Conservation (phyloP, 441 rosid species). For the Gossypium trilobum region DNA sequence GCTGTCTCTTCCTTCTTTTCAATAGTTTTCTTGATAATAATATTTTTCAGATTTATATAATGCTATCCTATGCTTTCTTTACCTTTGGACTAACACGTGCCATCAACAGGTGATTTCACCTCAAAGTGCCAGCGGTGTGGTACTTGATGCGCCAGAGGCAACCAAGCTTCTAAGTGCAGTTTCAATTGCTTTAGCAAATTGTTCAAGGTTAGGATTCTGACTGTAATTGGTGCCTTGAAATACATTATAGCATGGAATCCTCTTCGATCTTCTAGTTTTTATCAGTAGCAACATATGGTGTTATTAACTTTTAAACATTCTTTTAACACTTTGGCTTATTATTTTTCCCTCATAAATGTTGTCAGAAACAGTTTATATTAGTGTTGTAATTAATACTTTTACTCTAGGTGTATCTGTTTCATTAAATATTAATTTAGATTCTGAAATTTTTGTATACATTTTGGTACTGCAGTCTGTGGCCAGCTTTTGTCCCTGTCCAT, state of each 20-base stretch:
- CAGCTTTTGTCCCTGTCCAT: slow-evolving; percentile 96
- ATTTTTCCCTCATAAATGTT: not conserved
- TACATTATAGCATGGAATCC: not conserved
- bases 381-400: not conserved
- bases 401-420: slow-evolving; percentile 7
- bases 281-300: not conserved
- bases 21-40: not conserved
- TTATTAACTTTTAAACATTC: not conserved
- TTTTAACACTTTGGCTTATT: not conserved
- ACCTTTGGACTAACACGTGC: slow-evolving; percentile 13
- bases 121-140: slow-evolving; percentile 96
- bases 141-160: slow-evolving; percentile 89
- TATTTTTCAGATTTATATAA: not conserved
- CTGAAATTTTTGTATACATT: slow-evolving; percentile 6
- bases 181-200: slow-evolving; percentile 88
- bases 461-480: slow-evolving; percentile 68
- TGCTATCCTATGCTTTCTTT: slow-evolving; percentile 5
- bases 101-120: slow-evolving; percentile 70
- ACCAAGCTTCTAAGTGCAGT: slow-evolving; percentile 88
- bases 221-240: slow-evolving; percentile 19
- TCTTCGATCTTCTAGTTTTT: not conserved
- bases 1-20: not conserved
- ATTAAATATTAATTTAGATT: slow-evolving; percentile 2
- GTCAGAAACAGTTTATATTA: slow-evolving; percentile 2
- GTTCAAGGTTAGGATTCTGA: slow-evolving; percentile 58